phyloP scores from a whole-genome alignment of 352 stramenopile genomes.

The Phytophthora tubulina region DNA sequence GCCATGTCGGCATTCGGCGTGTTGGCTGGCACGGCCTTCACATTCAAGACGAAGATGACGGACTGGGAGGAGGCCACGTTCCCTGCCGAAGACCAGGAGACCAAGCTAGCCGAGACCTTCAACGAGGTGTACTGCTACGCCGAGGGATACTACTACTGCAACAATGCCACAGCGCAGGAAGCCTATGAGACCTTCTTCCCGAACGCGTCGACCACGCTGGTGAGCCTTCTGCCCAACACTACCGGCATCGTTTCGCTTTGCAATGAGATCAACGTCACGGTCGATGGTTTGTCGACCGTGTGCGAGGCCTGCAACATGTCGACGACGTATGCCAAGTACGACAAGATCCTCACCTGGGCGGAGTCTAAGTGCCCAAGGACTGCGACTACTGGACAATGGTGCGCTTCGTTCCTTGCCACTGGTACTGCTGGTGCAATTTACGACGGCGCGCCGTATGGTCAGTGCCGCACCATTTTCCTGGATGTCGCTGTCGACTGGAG shows the following conservation, averaged over 20 bases:
- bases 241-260: slow-evolving; percentile 72
- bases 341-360: slow-evolving; percentile 75
- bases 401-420: slow-evolving; percentile 61
- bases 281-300: slow-evolving; percentile 52
- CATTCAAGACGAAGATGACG: slow-evolving; percentile 77
- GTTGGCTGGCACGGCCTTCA: slow-evolving; percentile 71
- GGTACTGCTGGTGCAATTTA: slow-evolving; percentile 59
- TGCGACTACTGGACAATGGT: slow-evolving; percentile 61
- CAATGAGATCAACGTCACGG: slow-evolving; percentile 35
- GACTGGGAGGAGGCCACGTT: slow-evolving; percentile 66
- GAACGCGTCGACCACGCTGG: slow-evolving; percentile 43
- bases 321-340: slow-evolving; percentile 67
- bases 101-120: slow-evolving; percentile 71
- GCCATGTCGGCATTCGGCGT: slow-evolving; percentile 80
- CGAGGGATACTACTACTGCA: slow-evolving; percentile 86
- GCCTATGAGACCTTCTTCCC: slow-evolving; percentile 74
- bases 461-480: slow-evolving; percentile 78
- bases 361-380: slow-evolving; percentile 71
- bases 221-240: slow-evolving; percentile 64
- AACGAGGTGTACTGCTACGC: slow-evolving; percentile 90
- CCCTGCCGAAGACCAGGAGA: slow-evolving; percentile 64
- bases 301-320: slow-evolving; percentile 69
- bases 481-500: slow-evolving; percentile 75
- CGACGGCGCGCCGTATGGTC: slow-evolving; percentile 74
- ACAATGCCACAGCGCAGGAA: slow-evolving; percentile 72